Evolutionary conservation across 768 basidiomycete genomes (phyloP).

Genomic region (Clavaria fumosa): DNA sequence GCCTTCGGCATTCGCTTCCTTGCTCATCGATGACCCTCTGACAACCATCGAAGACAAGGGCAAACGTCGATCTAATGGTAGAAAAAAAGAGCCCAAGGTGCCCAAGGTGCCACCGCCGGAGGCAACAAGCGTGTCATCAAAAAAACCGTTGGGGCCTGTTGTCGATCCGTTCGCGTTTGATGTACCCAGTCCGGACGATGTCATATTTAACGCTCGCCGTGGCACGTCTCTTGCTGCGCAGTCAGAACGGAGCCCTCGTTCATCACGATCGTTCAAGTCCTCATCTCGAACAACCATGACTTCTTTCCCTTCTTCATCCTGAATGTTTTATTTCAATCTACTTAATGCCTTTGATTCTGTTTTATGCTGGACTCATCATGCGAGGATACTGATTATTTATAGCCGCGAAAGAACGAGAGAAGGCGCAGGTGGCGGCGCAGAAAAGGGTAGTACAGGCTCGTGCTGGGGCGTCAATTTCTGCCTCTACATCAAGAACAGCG

Average conservation of each 20-base stretch:
- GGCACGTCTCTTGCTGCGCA: slow-evolving; percentile 52
- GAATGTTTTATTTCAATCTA: slow-evolving; percentile 8
- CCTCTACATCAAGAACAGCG: slow-evolving; percentile 29
- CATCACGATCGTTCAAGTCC: slow-evolving; percentile 8
- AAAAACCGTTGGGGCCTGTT: too few relatives aligned
- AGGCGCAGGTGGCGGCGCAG: slow-evolving; percentile 41
- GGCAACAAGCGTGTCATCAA: slow-evolving; percentile 21
- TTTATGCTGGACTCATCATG: too few relatives aligned
- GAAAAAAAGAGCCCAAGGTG: slow-evolving; percentile 17
- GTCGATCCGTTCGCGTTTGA: slow-evolving; percentile 51
- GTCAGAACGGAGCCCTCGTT: slow-evolving; percentile 12
- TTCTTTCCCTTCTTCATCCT: slow-evolving; percentile 10
- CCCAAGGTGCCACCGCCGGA: slow-evolving; percentile 9
- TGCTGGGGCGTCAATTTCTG: slow-evolving; percentile 20
- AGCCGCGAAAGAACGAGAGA: slow-evolving; percentile 75
- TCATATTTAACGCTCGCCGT: slow-evolving; percentile 65
- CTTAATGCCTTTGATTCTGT: too few relatives aligned
- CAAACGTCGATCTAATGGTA: slow-evolving; percentile 16
- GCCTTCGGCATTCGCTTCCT: slow-evolving; percentile 64
- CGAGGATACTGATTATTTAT: too few relatives aligned
- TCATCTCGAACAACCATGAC: slow-evolving; percentile 11
- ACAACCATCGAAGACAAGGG: slow-evolving; percentile 23
- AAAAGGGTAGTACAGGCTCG: slow-evolving; percentile 25
- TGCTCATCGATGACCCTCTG: slow-evolving; percentile 44
- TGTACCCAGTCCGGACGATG: slow-evolving; percentile 82